phyloP scores from a whole-genome alignment of 148 eudicot species.

The Fallopia convolvulus region DNA sequence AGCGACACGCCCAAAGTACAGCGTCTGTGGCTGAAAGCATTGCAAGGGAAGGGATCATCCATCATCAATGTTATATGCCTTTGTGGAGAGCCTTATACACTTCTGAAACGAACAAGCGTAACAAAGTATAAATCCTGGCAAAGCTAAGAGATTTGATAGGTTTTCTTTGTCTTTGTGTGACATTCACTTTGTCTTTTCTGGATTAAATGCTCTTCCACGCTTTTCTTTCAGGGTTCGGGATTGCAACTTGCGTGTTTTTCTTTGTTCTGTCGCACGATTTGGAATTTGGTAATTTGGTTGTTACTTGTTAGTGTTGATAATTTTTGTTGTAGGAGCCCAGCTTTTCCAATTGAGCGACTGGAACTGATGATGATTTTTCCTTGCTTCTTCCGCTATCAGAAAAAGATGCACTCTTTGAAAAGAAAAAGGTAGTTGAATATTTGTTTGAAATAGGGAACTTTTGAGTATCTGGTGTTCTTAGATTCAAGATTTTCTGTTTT shows the following conservation, averaged over 20 bases:
- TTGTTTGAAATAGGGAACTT: neutral
- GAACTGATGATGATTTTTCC: constrained; percentile 23
- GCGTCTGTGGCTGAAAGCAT: no score
- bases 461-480: neutral
- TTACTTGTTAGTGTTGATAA: neutral
- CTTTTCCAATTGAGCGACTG: constrained; percentile 14
- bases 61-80: no score
- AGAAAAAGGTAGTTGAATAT: constrained; percentile 37
- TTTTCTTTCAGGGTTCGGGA: neutral
- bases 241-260: neutral
- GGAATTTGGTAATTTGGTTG: neutral
- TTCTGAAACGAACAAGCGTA: no score
- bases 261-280: neutral
- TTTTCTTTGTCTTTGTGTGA: neutral
- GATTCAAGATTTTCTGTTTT: neutral
- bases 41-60: no score
- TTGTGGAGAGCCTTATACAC: no score
- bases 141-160: no score
- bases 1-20: no score
- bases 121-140: no score
- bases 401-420: constrained; percentile 52
- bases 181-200: neutral
- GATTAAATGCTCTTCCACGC: neutral
- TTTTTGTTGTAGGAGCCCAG: constrained; percentile 25
- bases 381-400: constrained; percentile 47